A percentile compares a stretch with the other conserved stretches of the same genome.
These are phyloP conservation scores for Tilletiopsis washingtonensis DNA, from an alignment of 1,284 basidiomycete species.

Conservation along the genomic window DNA sequence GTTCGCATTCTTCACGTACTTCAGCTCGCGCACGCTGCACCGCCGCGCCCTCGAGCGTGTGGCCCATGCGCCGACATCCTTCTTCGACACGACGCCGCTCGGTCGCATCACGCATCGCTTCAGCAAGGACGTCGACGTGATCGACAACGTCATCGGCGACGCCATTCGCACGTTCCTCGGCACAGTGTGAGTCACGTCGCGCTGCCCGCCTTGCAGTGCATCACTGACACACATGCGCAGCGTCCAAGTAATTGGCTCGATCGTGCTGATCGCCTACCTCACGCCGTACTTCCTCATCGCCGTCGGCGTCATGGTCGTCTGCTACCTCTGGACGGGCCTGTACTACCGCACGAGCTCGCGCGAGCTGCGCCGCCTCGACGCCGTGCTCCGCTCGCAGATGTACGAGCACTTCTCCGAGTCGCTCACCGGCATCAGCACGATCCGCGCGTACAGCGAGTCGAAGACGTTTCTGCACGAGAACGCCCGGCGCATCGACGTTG, in stretches of 20 bases:
- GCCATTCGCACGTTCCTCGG: conserved; percentile 65
- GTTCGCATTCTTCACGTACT: conserved; percentile 11
- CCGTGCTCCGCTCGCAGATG: conserved; percentile 24
- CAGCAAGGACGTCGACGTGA: conserved; percentile 39
- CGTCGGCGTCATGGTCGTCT: conserved; percentile 59
- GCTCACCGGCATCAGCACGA: conserved; percentile 11
- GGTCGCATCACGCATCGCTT: conserved; percentile 22
- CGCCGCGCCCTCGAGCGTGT: conserved; percentile 11
- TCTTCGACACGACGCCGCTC: conserved; percentile 21
- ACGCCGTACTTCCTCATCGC: conserved; percentile 68
- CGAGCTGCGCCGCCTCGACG: conserved; percentile 29
- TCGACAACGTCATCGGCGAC: conserved; percentile 52
- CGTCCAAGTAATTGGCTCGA: conserved; percentile 60
- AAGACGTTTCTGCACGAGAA: conserved; percentile 10
- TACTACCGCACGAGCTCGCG: conserved; percentile 14
- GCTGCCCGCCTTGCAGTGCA: conserved; percentile 22
- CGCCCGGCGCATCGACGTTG: conserved; percentile 9
- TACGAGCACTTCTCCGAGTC: conserved; percentile 20
- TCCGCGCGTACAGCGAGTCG: conserved; percentile 13
- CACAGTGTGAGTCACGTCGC: conserved; percentile 53
- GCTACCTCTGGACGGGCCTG: conserved; percentile 41
- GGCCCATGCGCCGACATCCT: conserved; percentile 17
- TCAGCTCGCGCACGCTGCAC: conserved; percentile 10
- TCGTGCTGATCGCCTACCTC: conserved; percentile 67
- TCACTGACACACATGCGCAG: conserved; percentile 20